A percentile compares a stretch with the other conserved stretches of the same genome.
These are phyloP conservation scores for Exophiala bonariae DNA, from an alignment of 2,329 filamentous ascomycete species.

Conservation along the genomic window DNA sequence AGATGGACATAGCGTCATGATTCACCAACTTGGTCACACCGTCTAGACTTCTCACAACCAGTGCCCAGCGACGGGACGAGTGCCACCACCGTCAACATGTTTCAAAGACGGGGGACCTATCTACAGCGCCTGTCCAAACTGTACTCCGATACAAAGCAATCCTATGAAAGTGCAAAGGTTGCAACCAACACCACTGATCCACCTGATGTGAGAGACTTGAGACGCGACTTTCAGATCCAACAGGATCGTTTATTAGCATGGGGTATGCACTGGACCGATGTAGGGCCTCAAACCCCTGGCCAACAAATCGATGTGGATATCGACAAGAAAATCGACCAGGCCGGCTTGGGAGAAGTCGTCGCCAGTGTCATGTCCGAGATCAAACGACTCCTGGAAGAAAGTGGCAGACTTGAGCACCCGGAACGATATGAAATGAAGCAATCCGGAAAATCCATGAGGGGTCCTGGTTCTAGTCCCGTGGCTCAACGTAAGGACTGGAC, in stretches of 20 bases:
- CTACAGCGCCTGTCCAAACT: constrained; percentile 52
- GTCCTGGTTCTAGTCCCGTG: constrained; percentile 20
- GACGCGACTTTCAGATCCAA: constrained; percentile 63
- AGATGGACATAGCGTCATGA: no score
- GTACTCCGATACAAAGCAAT: constrained; percentile 65
- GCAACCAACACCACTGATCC: constrained; percentile 44
- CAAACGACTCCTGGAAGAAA: constrained; percentile 62
- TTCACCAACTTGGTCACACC: neutral
- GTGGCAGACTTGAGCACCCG: constrained; percentile 55
- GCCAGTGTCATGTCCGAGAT: constrained; percentile 65
- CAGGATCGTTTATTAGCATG: constrained; percentile 64
- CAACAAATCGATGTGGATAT: constrained; percentile 46
- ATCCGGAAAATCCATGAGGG: constrained; percentile 37
- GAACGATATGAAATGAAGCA: constrained; percentile 32
- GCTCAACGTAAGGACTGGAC: constrained; percentile 26
- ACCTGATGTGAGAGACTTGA: constrained; percentile 57
- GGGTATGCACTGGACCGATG: constrained; percentile 67
- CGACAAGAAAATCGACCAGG: constrained; percentile 62
- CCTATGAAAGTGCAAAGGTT: constrained; percentile 55
- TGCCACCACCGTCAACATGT: constrained; percentile 15
- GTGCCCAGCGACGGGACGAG: no score
- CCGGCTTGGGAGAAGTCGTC: constrained; percentile 64
- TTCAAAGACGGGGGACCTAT: constrained; percentile 20
- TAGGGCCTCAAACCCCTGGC: constrained; percentile 29
- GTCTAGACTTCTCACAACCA: neutral